These are phyloP conservation scores for Entomophthora muscae DNA, from an alignment of 371 early-diverging fungal genomes.

Conservation along the genomic window DNA sequence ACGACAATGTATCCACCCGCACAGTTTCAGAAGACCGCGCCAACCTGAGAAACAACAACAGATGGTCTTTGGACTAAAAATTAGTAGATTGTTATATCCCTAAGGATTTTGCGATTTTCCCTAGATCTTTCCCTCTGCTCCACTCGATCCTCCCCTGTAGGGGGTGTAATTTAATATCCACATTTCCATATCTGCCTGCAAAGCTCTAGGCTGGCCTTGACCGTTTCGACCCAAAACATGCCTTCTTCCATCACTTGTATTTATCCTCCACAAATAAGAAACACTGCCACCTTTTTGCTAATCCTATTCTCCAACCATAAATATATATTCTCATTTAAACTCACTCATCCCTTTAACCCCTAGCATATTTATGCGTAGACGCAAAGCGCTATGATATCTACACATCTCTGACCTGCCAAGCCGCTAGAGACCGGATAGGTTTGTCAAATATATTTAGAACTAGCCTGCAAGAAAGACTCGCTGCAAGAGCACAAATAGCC, in stretches of 20 bases:
- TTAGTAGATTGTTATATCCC: neutral
- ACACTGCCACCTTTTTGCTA: neutral
- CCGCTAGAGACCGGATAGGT: too few species aligned
- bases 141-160: neutral
- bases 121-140: neutral
- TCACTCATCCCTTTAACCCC: too few species aligned
- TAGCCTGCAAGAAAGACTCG: too few species aligned
- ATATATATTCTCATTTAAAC: too few species aligned
- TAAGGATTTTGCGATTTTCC: neutral
- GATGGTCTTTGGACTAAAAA: constrained; percentile 1
- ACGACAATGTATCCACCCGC: neutral
- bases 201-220: neutral
- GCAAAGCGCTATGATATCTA: too few species aligned
- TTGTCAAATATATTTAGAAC: too few species aligned
- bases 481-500: too few species aligned
- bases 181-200: neutral
- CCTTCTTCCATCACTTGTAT: neutral
- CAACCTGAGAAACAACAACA: neutral
- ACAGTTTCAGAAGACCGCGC: neutral
- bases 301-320: too few species aligned
- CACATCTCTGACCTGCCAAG: too few species aligned
- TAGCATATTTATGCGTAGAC: too few species aligned
- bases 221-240: neutral
- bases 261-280: neutral
- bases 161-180: neutral